phyloP scores from a whole-genome alignment of 2,329 filamentous ascomycete species.

The Polychaeton citri region DNA sequence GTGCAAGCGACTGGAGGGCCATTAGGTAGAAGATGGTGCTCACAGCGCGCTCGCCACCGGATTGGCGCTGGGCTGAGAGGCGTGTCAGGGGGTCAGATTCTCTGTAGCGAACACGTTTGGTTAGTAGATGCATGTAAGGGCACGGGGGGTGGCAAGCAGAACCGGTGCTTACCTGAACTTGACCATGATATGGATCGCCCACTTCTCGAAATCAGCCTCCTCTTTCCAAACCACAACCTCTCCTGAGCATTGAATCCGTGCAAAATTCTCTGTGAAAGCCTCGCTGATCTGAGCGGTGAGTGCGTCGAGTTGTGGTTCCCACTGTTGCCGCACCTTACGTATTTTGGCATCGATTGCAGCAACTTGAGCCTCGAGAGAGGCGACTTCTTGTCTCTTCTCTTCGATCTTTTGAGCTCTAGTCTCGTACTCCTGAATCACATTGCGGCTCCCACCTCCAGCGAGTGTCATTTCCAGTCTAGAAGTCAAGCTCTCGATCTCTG shows the following conservation, averaged over 20 bases:
- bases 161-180: conserved; percentile 62
- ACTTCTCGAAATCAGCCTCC: conserved; percentile 76
- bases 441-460: conserved; percentile 50
- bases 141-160: neutral
- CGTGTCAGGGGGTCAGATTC: conserved; percentile 72
- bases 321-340: conserved; percentile 51
- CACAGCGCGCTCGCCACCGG: conserved; percentile 87
- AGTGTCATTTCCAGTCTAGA: conserved; percentile 70
- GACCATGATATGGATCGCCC: conserved; percentile 88
- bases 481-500: conserved; percentile 60
- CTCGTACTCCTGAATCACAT: conserved; percentile 66
- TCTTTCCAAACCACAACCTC: conserved; percentile 82
- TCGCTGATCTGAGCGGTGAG: conserved; percentile 72
- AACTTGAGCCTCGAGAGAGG: conserved; percentile 42
- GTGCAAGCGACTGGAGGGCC: conserved; percentile 86
- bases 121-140: conserved; percentile 1
- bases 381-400: conserved; percentile 39
- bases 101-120: conserved; percentile 27
- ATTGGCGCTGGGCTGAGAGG: conserved; percentile 85
- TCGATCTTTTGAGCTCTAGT: conserved; percentile 57
- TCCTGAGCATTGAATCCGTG: conserved; percentile 85
- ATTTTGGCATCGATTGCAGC: conserved; percentile 47
- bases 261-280: conserved; percentile 86
- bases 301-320: conserved; percentile 72
- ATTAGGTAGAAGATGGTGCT: conserved; percentile 99